Evolutionary conservation across 2,329 filamentous ascomycete species (phyloP).

Genomic region (Sporothrix schenckii): DNA sequence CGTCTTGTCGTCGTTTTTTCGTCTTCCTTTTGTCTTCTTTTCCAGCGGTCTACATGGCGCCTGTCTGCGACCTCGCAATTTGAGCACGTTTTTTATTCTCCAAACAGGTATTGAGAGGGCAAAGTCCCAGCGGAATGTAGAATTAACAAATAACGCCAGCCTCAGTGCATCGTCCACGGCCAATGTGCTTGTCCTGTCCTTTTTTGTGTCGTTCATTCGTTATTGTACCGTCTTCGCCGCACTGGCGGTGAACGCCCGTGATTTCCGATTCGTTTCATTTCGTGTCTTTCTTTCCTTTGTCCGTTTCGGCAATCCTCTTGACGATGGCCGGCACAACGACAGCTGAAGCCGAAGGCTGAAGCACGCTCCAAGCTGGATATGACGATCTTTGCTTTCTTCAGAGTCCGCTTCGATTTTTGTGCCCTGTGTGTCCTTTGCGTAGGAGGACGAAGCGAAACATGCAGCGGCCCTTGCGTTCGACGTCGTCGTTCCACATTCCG

Average conservation of each 20-base stretch:
- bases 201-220: not conserved
- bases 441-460: not conserved
- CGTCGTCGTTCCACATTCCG: not conserved
- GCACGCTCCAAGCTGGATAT: slow-evolving; percentile 3
- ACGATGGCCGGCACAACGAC: not conserved
- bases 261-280: not conserved
- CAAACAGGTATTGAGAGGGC: not conserved
- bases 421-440: no score
- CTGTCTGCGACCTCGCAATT: not conserved
- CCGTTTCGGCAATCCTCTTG: not conserved
- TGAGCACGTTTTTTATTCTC: not conserved
- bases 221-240: not conserved
- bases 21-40: not conserved
- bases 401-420: not conserved
- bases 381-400: not conserved
- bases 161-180: not conserved
- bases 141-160: slow-evolving; percentile 3
- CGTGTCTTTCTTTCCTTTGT: not conserved
- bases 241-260: no score
- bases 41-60: not conserved
- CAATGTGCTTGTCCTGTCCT: not conserved
- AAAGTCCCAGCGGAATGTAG: not conserved
- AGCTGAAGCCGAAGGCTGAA: not conserved
- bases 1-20: not conserved
- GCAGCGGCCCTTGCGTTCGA: slow-evolving; percentile 7